A percentile compares a stretch with the other conserved stretches of the same genome.
Conservation (phyloP, 306 rosid genomes). For the Vicia faba region DNA sequence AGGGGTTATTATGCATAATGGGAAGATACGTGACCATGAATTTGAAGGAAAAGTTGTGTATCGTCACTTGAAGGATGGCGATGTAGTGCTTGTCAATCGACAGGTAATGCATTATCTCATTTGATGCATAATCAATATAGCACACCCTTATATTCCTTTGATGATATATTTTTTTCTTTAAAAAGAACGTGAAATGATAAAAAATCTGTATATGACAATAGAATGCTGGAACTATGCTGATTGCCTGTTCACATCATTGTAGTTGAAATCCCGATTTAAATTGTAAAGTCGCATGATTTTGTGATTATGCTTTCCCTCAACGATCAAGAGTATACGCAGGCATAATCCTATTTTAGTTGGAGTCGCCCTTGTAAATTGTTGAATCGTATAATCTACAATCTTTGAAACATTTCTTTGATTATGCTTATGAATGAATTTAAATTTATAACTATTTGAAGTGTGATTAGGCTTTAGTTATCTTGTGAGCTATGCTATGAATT, state of each 20-base stretch:
- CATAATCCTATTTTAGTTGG: no score
- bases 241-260: background rate
- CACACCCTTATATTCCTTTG: conserved; percentile 10
- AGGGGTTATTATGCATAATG: conserved; percentile 67
- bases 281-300: no score
- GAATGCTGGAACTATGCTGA: conserved; percentile 9
- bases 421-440: no score
- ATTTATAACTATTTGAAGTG: no score
- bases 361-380: no score
- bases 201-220: background rate
- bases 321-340: no score
- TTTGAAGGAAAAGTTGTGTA: conserved; percentile 82
- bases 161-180: background rate
- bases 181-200: background rate
- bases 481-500: no score
- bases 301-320: no score
- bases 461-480: no score
- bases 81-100: conserved; percentile 89
- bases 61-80: conserved; percentile 96
- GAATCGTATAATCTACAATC: no score
- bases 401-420: no score
- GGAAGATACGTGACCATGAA: conserved; percentile 59
- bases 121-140: background rate
- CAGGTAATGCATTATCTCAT: conserved; percentile 62
- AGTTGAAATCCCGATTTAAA: no score